Evolutionary conservation across 148 eudicot genomes (phyloP).

Genomic region (Rheum nobile): DNA sequence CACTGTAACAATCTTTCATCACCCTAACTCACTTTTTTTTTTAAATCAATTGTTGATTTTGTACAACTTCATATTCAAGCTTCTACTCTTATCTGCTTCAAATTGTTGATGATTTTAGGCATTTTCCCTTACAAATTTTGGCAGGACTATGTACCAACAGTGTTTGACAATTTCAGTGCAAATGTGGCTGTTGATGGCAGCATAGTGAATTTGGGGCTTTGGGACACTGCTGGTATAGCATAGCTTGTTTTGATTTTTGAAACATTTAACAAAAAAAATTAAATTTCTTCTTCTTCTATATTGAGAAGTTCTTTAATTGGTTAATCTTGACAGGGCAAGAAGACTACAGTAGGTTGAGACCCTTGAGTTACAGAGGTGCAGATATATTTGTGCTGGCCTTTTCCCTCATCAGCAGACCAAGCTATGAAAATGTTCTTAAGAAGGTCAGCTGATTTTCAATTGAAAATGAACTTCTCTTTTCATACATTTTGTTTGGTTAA

Average conservation of each 20-base stretch:
- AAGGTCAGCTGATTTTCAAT: slow-evolving; percentile 38
- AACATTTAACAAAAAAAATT: background rate
- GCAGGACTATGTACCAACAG: slow-evolving; percentile 80
- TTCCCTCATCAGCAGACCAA: slow-evolving; percentile 82
- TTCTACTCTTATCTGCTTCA: background rate
- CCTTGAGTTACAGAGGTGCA: slow-evolving; percentile 93
- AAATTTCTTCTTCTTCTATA: background rate
- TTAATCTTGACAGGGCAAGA: slow-evolving; percentile 55
- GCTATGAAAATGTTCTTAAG: slow-evolving; percentile 96
- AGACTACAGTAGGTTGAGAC: slow-evolving; percentile 93
- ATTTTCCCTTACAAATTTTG: background rate
- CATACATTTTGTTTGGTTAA: background rate
- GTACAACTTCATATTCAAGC: too few species aligned
- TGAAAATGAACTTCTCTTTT: background rate
- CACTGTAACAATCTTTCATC: slow-evolving; percentile 55
- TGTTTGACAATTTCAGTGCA: slow-evolving; percentile 81
- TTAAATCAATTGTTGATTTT: too few species aligned
- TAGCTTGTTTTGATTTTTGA: background rate
- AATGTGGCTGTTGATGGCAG: slow-evolving; percentile 71
- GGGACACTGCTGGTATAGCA: slow-evolving; percentile 99
- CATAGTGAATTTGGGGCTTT: slow-evolving; percentile 82
- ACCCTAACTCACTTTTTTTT: too few species aligned
- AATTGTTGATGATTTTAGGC: background rate
- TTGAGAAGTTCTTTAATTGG: too few species aligned
- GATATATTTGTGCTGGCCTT: slow-evolving; percentile 89